These are phyloP conservation scores for Taiozyma sp. DNA, from an alignment of 1,139 yeast species.

Conservation along the genomic window DNA sequence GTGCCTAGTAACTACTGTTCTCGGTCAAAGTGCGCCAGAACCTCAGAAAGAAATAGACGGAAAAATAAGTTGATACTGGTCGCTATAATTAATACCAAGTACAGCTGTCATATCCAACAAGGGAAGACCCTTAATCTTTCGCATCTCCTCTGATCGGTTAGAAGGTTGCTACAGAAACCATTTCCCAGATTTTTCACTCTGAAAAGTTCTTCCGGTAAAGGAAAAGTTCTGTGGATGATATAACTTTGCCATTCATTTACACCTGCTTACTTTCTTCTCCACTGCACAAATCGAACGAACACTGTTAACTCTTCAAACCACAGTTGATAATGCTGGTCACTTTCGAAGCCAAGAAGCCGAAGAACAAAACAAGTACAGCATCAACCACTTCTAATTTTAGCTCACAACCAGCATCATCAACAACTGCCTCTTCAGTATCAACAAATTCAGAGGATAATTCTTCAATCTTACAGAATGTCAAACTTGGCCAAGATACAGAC, in stretches of 20 bases:
- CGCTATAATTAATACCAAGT: neutral
- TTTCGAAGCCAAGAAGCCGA: slow-evolving; percentile 13
- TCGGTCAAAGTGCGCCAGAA: too few species aligned
- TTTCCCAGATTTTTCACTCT: neutral
- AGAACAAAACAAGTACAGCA: neutral
- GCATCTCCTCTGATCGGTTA: neutral
- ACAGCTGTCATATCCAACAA: neutral
- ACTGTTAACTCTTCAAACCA: neutral
- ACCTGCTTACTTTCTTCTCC: too few species aligned
- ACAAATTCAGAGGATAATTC: neutral
- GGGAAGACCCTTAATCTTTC: neutral
- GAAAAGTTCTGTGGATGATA: too few species aligned
- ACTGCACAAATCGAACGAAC: too few species aligned
- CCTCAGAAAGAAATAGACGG: too few species aligned
- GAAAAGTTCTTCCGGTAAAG: too few species aligned
- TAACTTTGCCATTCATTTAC: neutral
- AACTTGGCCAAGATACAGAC: slow-evolving; percentile 13
- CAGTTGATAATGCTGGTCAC: slow-evolving; percentile 12
- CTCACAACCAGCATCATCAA: neutral
- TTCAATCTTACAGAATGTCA: slow-evolving; percentile 14
- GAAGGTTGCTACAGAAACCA: neutral
- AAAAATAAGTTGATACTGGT: neutral
- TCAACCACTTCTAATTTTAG: neutral
- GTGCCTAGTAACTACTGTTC: too few species aligned
- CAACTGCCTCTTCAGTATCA: neutral